Conservation (phyloP, 345 rosid genomes). For the Firmiana major region DNA sequence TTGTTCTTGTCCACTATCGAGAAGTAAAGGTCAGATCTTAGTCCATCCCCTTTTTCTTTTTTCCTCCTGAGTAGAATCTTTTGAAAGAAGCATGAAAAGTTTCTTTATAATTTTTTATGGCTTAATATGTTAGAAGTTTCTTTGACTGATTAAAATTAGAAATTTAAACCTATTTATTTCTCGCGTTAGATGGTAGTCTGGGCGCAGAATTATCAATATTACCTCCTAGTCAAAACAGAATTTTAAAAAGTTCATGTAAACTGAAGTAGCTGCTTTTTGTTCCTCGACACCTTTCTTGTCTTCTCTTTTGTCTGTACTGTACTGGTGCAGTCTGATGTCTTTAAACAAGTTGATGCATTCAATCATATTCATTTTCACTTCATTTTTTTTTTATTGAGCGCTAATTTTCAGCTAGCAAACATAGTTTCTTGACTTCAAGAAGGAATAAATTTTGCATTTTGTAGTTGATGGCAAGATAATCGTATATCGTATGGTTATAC, state of each 20-base stretch:
- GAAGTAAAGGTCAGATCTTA: constrained; percentile 66
- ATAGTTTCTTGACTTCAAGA: background rate
- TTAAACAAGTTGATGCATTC: background rate
- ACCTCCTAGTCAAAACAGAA: background rate
- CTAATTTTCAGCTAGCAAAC: background rate
- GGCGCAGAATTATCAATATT: background rate
- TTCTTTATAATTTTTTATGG: background rate
- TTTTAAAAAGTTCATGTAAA: background rate
- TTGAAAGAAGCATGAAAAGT: background rate
- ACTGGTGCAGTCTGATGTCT: background rate
- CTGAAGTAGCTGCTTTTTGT: background rate
- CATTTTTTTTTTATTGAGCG: background rate
- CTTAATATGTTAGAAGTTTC: background rate
- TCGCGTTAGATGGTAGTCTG: background rate
- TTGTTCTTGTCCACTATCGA: constrained; percentile 88
- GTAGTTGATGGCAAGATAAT: background rate
- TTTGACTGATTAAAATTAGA: background rate
- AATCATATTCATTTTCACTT: background rate
- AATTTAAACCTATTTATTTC: background rate
- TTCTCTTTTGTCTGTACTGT: background rate
- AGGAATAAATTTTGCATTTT: background rate
- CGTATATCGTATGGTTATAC: background rate
- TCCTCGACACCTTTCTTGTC: background rate
- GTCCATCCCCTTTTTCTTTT: background rate
- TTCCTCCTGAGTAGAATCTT: background rate